Conservation (phyloP, 2,329 filamentous ascomycete genomes). For the Purpureocillium takamizusanense region DNA sequence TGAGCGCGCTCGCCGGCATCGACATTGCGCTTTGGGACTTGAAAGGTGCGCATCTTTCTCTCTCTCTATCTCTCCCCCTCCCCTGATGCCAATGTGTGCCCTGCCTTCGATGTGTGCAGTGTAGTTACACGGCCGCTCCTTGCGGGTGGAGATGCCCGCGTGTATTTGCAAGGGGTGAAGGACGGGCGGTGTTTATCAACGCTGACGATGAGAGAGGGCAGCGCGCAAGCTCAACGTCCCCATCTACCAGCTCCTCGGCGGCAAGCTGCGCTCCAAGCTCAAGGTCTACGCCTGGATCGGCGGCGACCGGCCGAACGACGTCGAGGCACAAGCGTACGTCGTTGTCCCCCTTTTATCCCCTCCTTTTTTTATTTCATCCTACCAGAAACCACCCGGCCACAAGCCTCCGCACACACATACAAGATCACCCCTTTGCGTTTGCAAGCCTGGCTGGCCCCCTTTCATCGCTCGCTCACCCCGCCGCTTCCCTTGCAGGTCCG, state of each 20-base stretch:
- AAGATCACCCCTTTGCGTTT: neutral
- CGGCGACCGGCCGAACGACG: slow-evolving; percentile 45
- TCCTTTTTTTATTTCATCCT: no score
- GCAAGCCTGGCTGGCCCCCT: no score
- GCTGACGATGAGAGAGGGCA: slow-evolving; percentile 7
- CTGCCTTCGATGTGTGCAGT: no score
- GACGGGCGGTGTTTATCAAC: no score
- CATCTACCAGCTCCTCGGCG: slow-evolving; percentile 65
- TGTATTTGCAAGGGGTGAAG: no score
- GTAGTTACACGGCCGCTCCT: no score
- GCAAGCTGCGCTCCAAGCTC: slow-evolving; percentile 57
- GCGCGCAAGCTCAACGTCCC: slow-evolving; percentile 49
- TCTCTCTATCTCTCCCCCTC: neutral
- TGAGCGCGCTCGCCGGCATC: slow-evolving; percentile 68
- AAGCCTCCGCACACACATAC: no score
- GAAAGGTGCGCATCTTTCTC: slow-evolving; percentile 35
- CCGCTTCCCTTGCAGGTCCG: slow-evolving; percentile 40
- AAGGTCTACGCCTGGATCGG: no score
- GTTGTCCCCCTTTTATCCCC: no score
- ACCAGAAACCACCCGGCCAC: no score
- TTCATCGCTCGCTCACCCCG: no score
- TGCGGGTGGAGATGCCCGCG: neutral
- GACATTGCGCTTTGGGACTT: slow-evolving; percentile 77
- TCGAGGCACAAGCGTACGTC: slow-evolving; percentile 51
- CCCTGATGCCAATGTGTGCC: no score